Base-by-base conservation (phyloP, 2,329 filamentous ascomycete genomes). In the Orbilia ellipsospora region DNA sequence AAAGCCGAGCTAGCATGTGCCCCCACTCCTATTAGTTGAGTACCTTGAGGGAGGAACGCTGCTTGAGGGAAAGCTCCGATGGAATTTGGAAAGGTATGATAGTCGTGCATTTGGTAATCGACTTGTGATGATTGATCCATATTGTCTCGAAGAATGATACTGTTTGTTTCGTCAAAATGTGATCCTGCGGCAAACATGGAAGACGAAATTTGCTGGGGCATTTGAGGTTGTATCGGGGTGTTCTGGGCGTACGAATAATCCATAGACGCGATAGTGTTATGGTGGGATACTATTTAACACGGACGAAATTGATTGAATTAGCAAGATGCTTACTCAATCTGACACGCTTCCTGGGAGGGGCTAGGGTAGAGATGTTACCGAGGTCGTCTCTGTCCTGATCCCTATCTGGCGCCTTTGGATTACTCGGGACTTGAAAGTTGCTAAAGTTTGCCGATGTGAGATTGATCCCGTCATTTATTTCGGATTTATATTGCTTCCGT, bases 161-260 rank as follows among this genome's bases (percentile, higher is more conserved):
- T 75, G 15, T 65, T 65, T 5, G 64, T 61, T 16, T 75, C 72
- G n/a, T 69, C 72, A 20, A 50, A 68, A 7, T 67, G 48, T 10
- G 72, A 75, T n/a, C 65, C 64, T 23, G 65, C 55, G 13, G 57
- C 72, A 48, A 75, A 75, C 64, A 75, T 69, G 28, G 72, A 75
- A 15, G 72, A 75, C 8, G 72, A 69, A 13, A 75, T 31, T 55
- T 67, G 64, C 16, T 44, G 54, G 13, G 20, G 52, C 15, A 69
- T 16, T 16, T 69, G 72, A 6, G 59, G 40, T 23, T 69, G 72
- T 51, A 75, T 55, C 28, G 59, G 59, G 10, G 72, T 48, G 42
- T 52, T 57, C 20, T 66, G 62, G 12, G 72, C 65, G 40, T 54
- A 69, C 2, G 64, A 69, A 15, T 75, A 75, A 8, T 75, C 72